Evolutionary conservation across 495 filamentous ascomycete species (phyloP).

Genomic region (Hyaloscypha hepaticicola): DNA sequence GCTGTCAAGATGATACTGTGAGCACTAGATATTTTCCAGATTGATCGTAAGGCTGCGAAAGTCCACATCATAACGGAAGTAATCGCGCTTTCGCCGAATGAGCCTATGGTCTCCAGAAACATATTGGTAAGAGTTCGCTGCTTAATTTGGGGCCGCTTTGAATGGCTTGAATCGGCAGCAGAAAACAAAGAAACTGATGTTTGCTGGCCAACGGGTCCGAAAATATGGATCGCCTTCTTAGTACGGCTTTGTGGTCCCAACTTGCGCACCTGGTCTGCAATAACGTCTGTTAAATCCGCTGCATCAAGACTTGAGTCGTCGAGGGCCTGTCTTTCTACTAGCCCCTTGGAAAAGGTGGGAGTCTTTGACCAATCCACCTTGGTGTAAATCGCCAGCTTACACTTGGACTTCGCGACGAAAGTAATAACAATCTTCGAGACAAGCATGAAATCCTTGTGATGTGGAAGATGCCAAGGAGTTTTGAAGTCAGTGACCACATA

Average conservation of each 20-base stretch:
- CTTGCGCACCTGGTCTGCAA: slow-evolving; percentile 81
- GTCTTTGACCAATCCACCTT: slow-evolving; percentile 80
- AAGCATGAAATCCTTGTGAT: slow-evolving; percentile 74
- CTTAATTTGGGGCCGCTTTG: slow-evolving; percentile 55
- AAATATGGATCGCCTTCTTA: slow-evolving; percentile 87
- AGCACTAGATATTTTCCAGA: slow-evolving; percentile 69
- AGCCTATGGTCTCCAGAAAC: slow-evolving; percentile 64
- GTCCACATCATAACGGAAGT: slow-evolving; percentile 74
- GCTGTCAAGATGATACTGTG: slow-evolving; percentile 71
- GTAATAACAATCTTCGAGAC: slow-evolving; percentile 93
- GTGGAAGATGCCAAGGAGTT: slow-evolving; percentile 88
- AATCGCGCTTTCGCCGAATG: slow-evolving; percentile 66
- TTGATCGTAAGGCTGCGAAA: slow-evolving; percentile 57
- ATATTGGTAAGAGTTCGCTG: slow-evolving; percentile 67
- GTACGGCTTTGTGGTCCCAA: slow-evolving; percentile 80
- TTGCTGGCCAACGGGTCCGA: slow-evolving; percentile 80
- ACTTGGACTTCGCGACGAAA: slow-evolving; percentile 85
- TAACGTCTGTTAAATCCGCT: slow-evolving; percentile 78
- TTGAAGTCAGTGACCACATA: slow-evolving; percentile 90
- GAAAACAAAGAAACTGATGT: slow-evolving; percentile 63
- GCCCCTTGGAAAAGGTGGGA: slow-evolving; percentile 61
- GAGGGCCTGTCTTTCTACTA: slow-evolving; percentile 79
- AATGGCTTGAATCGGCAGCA: slow-evolving; percentile 33
- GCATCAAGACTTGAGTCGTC: slow-evolving; percentile 80
- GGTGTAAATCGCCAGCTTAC: slow-evolving; percentile 85